Base-by-base conservation (phyloP, 2,329 filamentous ascomycete species). In the Seiridium unicorne region DNA sequence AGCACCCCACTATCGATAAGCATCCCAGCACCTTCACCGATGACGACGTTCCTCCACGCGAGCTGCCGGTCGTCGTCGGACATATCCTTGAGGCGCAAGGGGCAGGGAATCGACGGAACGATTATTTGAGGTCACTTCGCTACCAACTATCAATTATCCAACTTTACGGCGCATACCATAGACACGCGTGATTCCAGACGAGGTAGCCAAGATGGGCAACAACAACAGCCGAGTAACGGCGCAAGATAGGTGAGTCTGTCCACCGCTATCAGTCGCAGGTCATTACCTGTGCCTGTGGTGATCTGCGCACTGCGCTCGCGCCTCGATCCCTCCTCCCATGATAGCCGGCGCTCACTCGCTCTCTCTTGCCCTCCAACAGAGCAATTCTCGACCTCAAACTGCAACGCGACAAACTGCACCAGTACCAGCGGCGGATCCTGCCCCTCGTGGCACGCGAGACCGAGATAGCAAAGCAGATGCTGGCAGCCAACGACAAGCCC, bases 351-450 rank as follows among this genome's bases (percentile, higher is more conserved):
- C 18, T 26, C 18, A 26, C 18, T 26, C 18, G 18, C 26, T 46
- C 11, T 13, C 4, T 46, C 44, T 18, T n/a, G 56, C 51, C 57
- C 60, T 51, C 60, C 9, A 63, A 36, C 73, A 97, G 93, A 80
- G 94, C 94, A 62, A 97, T 98, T 77, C 89, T 98, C 71, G 93
- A 98, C 78, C 90, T 98, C 80, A 98, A 98, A 81, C 92, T 88
- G 77, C 94, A 98, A 80, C 93, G 95, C 75, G 95, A 99, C 82
- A 96, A 93, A 76, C 89, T 99, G 3, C 93, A 96, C 71, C 93
- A 96, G 75, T 98, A 98, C 80, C 94, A 97, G 77, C 90, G 90
- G 70, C 90, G 91, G 70, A 95, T 99, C 72, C 89, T 88, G 42
- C 83, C 91, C 56, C 86, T 99, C 44, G 97, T 94, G 5, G 85